Evolutionary conservation across 805 yeast genomes (phyloP).

Genomic region (Saturnispora galanensis): DNA sequence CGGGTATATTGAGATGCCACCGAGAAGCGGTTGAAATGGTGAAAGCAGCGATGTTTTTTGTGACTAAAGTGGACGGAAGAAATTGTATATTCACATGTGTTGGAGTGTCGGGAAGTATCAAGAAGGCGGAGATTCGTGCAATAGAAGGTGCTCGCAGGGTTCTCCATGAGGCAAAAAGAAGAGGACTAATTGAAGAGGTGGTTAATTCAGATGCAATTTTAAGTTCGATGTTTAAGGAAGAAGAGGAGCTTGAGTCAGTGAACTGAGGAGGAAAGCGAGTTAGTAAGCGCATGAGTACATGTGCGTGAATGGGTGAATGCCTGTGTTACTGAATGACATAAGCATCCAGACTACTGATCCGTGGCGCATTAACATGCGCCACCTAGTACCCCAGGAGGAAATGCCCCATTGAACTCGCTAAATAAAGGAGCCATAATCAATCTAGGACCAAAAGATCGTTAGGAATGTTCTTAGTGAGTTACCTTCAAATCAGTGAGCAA

Average conservation of each 20-base stretch:
- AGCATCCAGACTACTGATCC: too few relatives aligned
- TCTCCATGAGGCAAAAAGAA: slow-evolving; percentile 14
- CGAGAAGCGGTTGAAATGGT: slow-evolving; percentile 53
- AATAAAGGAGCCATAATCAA: too few relatives aligned
- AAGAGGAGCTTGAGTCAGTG: slow-evolving; percentile 6
- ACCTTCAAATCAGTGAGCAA: too few relatives aligned
- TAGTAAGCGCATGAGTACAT: too few relatives aligned
- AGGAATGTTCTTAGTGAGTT: too few relatives aligned
- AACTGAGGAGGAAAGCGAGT: too few relatives aligned
- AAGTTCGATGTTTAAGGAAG: slow-evolving; percentile 7
- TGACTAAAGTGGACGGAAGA: slow-evolving; percentile 39
- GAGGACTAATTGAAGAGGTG: slow-evolving; percentile 1
- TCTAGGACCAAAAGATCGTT: too few relatives aligned
- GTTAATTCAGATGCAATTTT: slow-evolving; percentile 8
- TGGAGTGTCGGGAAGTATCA: slow-evolving; percentile 80
- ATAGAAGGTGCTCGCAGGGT: slow-evolving; percentile 39
- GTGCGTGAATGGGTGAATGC: too few relatives aligned
- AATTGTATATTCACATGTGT: slow-evolving; percentile 48
- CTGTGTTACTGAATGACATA: too few relatives aligned
- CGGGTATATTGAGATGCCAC: slow-evolving; percentile 75
- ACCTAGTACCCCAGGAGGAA: too few relatives aligned
- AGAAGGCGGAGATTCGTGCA: slow-evolving; percentile 67
- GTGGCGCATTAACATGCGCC: too few relatives aligned
- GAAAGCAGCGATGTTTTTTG: slow-evolving; percentile 55
- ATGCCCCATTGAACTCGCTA: too few relatives aligned